Evolutionary conservation across 805 yeast genomes (phyloP), one percentile per base, ranked within the genome.

Genomic region (Groenewaldozyma salmanticensis): DNA sequence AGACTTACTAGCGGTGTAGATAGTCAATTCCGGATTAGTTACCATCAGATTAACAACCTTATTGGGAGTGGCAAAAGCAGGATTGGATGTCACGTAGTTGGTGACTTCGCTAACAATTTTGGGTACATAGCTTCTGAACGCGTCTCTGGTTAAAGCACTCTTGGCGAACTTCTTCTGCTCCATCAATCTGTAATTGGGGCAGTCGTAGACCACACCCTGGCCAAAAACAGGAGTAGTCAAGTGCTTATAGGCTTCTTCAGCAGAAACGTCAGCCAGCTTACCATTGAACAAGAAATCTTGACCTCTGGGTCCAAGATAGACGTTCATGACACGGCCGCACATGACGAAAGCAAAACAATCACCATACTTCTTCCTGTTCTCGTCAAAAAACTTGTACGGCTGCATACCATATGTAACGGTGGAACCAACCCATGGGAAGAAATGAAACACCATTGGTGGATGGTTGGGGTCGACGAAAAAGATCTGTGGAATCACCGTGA

Each of bases 151-250:
- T 52, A 92, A 72, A 18, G 96, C 94, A 41, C 75, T 75, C 65
- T 92, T 92, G 48, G 88, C 94, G 57, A 92, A 92, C 68, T 87
- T 92, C 76, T 92, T 92, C 65, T 92, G 98, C 62, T 92, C 98
- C 98, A 92, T 92, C 56, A 92, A 74, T 51, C 87, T 77, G 55
- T 77, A 66, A 67, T 92, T 92, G 48, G 98, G 86, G 65, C 96
- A 90, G 66, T 92, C 98, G 61, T 92, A 92, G 40, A 92, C 83
- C 41, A 92, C 98, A 55, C 97, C 98, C 57, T 87, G 78, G 54
- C 98, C 98, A 53, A 92, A 92, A 13, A 87, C 96, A 11, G 98
- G 98, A n/a, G 97, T 90, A n/a, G 98, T 92, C 64, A 92, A 72
- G 60, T 88, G 96, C 47, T 80, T 72, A 67, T 92, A 92, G 31